Evolutionary conservation across 208 protist genomes (phyloP).

Genomic region (Crithidia acanthocephali): DNA sequence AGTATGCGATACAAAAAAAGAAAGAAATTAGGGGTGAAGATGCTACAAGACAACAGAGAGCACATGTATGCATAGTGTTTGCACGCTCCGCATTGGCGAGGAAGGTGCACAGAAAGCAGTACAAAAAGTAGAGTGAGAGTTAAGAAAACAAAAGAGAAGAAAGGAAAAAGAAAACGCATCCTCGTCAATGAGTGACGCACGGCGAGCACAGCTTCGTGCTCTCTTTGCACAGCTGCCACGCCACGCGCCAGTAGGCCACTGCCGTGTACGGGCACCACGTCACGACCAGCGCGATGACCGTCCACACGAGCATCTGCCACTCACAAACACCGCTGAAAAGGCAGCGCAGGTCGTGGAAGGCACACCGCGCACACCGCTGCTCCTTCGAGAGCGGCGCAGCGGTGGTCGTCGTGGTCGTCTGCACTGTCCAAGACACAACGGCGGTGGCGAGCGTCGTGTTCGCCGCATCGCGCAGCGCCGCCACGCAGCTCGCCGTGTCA

Average conservation of each 20-base stretch:
- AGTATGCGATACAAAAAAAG: too few relatives aligned
- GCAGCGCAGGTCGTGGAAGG: conserved; percentile 25
- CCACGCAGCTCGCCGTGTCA: conserved; percentile 31
- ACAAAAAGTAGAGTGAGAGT: too few relatives aligned
- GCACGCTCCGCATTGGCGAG: too few relatives aligned
- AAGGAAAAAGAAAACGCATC: conserved; percentile 7
- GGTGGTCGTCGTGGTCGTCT: conserved; percentile 10
- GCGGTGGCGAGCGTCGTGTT: conserved; percentile 31
- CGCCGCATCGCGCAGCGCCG: conserved; percentile 39
- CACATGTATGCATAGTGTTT: too few relatives aligned
- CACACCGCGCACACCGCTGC: conserved; percentile 22
- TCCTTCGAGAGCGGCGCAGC: background rate
- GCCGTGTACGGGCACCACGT: conserved; percentile 21
- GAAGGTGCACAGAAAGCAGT: too few relatives aligned
- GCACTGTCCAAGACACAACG: conserved; percentile 7
- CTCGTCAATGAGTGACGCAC: too few relatives aligned
- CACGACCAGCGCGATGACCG: conserved; percentile 17
- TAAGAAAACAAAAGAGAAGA: background rate
- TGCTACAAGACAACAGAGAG: too few relatives aligned
- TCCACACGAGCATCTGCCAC: conserved; percentile 40
- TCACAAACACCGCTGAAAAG: conserved; percentile 29
- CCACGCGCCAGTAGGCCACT: conserved; percentile 16
- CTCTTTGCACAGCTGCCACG: conserved; percentile 6
- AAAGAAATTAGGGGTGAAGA: too few relatives aligned
- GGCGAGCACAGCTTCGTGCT: too few relatives aligned